Percentiles rank a stretch among this genome's conserved stretches.
phyloP scores from a whole-genome alignment of 768 basidiomycete species.

The Grammothele lineata region DNA sequence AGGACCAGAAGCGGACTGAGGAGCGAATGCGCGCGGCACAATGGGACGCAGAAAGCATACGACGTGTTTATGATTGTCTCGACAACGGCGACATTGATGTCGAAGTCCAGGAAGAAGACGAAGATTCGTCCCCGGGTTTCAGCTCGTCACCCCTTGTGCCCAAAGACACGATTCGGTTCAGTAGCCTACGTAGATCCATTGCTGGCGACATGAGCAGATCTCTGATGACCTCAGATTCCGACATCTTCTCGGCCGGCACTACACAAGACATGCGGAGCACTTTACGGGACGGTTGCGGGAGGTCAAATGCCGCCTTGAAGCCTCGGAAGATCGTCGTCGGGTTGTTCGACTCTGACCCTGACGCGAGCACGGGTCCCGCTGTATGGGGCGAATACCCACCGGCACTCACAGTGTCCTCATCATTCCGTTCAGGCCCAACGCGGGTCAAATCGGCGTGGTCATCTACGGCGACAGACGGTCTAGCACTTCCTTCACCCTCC shows the following conservation, averaged over 20 bases:
- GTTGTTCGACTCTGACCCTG: constrained; percentile 42
- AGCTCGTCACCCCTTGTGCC: constrained; percentile 9
- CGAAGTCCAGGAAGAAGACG: constrained; percentile 35
- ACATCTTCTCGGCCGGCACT: constrained; percentile 22
- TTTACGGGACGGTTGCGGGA: constrained; percentile 10
- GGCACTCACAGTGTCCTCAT: constrained; percentile 10
- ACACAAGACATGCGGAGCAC: constrained; percentile 26
- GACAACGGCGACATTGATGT: constrained; percentile 51
- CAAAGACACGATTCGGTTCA: constrained; percentile 44
- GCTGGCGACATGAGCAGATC: constrained; percentile 30
- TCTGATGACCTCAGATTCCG: constrained; percentile 14
- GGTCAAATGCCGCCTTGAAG: constrained; percentile 20
- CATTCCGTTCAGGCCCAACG: constrained; percentile 7
- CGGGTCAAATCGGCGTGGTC: constrained; percentile 19
- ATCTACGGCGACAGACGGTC: constrained; percentile 19
- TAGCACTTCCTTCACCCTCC: constrained; percentile 10
- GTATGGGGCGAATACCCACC: constrained; percentile 12
- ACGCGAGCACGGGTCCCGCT: not conserved
- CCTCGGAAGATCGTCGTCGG: constrained; percentile 56
- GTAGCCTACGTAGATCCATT: constrained; percentile 42
- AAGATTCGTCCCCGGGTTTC: constrained; percentile 13
- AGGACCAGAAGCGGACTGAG: constrained; percentile 60
- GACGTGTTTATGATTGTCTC: constrained; percentile 64
- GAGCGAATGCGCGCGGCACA: constrained; percentile 65
- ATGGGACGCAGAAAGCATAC: constrained; percentile 66